phyloP scores from a whole-genome alignment of 192 early-diverging fungal genomes.

The Lobosporangium transversale region DNA sequence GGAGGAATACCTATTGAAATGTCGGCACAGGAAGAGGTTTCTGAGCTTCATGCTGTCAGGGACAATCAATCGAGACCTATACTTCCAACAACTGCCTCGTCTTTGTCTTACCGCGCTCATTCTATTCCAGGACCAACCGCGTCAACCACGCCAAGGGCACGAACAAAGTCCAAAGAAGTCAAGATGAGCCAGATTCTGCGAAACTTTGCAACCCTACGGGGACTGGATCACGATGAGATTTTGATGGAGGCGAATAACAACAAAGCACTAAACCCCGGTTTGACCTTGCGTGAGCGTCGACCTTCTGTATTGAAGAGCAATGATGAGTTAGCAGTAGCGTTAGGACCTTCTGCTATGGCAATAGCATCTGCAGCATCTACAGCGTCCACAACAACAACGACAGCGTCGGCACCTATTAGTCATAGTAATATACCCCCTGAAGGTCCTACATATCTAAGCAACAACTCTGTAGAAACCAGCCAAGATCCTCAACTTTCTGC shows the following conservation, averaged over 20 bases:
- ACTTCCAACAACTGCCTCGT: not conserved
- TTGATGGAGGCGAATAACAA: conserved; percentile 1
- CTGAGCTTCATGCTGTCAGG: conserved; percentile 9
- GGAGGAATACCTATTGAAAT: conserved; percentile 37
- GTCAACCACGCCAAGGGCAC: not conserved
- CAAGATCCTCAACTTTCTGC: not conserved
- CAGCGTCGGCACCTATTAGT: not conserved
- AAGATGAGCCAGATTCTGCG: conserved; percentile 44
- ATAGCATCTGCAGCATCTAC: not conserved
- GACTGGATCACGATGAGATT: conserved; percentile 37
- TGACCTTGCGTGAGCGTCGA: conserved; percentile 5
- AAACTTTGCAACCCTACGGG: conserved; percentile 34
- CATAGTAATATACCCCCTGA: conserved; percentile 21
- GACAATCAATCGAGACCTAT: not conserved
- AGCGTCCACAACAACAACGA: not conserved
- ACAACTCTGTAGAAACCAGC: not conserved
- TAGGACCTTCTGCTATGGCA: not conserved
- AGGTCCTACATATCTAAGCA: not conserved
- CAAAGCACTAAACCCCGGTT: conserved; percentile 1
- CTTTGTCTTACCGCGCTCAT: not conserved
- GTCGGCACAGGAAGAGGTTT: conserved; percentile 35
- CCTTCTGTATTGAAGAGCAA: not conserved
- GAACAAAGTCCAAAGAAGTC: conserved; percentile 29
- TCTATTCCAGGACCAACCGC: not conserved
- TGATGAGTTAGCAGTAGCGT: not conserved